These are phyloP conservation scores for Kwoniella bestiolae DNA, from an alignment of 768 basidiomycete genomes.

Conservation along the genomic window DNA sequence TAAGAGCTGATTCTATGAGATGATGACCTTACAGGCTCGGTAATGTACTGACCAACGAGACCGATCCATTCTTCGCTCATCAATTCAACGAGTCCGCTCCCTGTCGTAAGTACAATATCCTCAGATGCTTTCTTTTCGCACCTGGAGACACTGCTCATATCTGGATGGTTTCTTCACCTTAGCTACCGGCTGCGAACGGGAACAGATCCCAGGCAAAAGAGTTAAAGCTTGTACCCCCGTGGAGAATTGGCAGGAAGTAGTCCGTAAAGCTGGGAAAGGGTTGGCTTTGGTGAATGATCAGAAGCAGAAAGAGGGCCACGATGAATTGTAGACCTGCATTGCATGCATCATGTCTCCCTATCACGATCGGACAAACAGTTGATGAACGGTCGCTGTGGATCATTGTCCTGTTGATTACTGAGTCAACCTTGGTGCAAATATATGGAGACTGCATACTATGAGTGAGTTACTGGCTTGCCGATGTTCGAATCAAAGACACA, in stretches of 20 bases:
- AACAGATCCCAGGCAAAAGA: conserved; percentile 23
- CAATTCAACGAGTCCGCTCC: conserved; percentile 39
- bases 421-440: no score
- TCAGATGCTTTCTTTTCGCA: background rate
- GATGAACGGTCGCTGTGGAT: no score
- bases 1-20: background rate
- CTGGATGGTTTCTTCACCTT: background rate
- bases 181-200: conserved; percentile 33
- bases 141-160: background rate
- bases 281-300: conserved; percentile 16
- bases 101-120: conserved; percentile 28
- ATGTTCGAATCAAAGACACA: no score
- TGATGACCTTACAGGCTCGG: conserved; percentile 24
- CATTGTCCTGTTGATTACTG: no score
- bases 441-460: no score
- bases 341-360: background rate
- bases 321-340: conserved; percentile 28
- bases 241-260: conserved; percentile 27
- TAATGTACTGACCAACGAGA: conserved; percentile 39
- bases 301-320: conserved; percentile 21
- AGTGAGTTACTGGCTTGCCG: no score
- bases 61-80: conserved; percentile 35
- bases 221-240: conserved; percentile 29
- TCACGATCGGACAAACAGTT: no score
- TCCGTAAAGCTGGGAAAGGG: conserved; percentile 30